Evolutionary conservation across 148 eudicot species (phyloP), one percentile per base, ranked within the genome.

Genomic region (Diospyros lotus): DNA sequence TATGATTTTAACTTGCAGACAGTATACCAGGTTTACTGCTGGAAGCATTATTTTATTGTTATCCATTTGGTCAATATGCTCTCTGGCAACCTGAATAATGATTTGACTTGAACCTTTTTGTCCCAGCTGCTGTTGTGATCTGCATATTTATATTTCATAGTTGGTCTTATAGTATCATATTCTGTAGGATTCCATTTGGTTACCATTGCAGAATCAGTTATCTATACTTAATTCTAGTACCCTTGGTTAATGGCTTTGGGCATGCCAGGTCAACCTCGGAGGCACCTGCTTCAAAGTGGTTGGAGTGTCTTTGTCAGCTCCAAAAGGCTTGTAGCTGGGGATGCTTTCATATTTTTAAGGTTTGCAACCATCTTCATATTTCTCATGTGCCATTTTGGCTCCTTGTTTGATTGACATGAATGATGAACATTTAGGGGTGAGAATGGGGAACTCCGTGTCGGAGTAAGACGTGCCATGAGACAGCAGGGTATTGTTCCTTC

Each of bases 301-400:
- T 96, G 99, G 99, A 96, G 99, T 76, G 99, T 96, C 76, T 96
- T 96, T 89, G 99, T 96, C 80, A 96, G 99, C 86, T 88, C 99
- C 6, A 96, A 96, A 79, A 93, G 92, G 76, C 98, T 96, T 73
- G 98, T 96, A 53, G 99, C 99, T 78, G 98, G 99, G 5, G 99
- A 96, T 85, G 98, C 98, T 40, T 96, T 96, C 52, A 96, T 96
- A 83, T 96, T 96, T 80, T 86, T 96, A 66, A 96, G 99, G 99
- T 96, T 79, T 73, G 80, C 50, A 61, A 5, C 62, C 4, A 6
- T 69, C 9, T 44, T n/a, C 1, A 46, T 9, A 11, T 66, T 14
- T 68, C 18, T 48, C 50, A 6, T 18, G 53, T 48, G 52, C 8
- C 14, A 52, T 48, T 46, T 55, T n/a, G 28, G 28, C 58, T 62